These are phyloP conservation scores for Colletotrichum paranaense DNA, from an alignment of 2,329 filamentous ascomycete species.

Conservation along the genomic window DNA sequence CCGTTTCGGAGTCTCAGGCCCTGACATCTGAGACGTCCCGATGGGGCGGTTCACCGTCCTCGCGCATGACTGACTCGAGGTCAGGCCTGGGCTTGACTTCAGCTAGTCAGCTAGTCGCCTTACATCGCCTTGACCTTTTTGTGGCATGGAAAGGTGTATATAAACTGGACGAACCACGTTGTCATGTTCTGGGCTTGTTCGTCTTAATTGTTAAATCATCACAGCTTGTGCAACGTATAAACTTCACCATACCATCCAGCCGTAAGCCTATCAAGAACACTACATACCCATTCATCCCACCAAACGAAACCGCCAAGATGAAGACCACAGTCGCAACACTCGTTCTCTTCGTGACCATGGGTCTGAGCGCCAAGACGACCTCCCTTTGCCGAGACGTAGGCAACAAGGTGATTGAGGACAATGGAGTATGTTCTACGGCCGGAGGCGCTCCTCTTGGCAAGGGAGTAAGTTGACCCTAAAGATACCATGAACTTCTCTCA, in stretches of 20 bases:
- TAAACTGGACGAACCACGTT: conserved; percentile 1
- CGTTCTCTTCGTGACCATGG: not conserved
- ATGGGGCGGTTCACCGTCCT: not conserved
- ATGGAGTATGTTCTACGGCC: not conserved
- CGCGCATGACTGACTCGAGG: conserved; percentile 12
- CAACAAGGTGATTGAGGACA: conserved; percentile 12
- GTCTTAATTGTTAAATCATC: not conserved
- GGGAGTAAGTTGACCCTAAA: not conserved
- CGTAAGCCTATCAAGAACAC: not conserved
- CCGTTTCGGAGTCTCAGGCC: conserved; percentile 4
- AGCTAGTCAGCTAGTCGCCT: not conserved
- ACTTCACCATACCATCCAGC: not conserved
- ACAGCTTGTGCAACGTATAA: not conserved
- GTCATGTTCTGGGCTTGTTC: not conserved
- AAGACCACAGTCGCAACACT: conserved; percentile 1
- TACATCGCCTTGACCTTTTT: not conserved
- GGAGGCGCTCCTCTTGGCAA: conserved; percentile 11
- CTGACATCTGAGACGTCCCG: conserved; percentile 24
- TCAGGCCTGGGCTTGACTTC: too few species aligned
- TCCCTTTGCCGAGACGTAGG: conserved; percentile 8
- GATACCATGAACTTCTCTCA: not conserved
- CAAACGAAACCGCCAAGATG: conserved; percentile 1
- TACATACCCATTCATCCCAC: not conserved
- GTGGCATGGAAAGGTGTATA: not conserved
- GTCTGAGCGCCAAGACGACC: conserved; percentile 1